Percentiles rank a stretch among this genome's conserved stretches.
Conservation (phyloP, 2,329 filamentous ascomycete genomes). For the Ceratocystis diversiconidia region DNA sequence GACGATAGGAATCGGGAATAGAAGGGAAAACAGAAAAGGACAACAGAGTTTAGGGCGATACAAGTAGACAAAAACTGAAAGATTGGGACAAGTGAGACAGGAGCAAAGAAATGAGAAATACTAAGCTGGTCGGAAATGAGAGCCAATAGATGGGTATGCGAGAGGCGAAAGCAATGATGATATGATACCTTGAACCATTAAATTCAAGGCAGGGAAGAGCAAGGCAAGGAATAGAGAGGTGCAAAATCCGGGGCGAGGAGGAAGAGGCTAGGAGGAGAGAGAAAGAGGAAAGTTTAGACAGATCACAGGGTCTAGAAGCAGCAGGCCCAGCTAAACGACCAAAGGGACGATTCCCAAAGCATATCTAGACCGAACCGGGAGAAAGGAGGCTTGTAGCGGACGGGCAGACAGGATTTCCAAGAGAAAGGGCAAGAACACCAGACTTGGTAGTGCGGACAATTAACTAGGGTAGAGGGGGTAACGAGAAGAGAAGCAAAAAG, state of each 20-base stretch:
- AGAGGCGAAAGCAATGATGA: too few relatives aligned
- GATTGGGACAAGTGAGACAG: not conserved
- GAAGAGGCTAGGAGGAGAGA: conserved; percentile 3
- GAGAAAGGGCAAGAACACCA: not conserved
- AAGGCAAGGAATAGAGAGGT: not conserved
- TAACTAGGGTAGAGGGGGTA: not conserved
- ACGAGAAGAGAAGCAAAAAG: not conserved
- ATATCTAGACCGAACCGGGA: not conserved
- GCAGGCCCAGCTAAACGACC: not conserved
- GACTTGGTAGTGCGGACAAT: not conserved
- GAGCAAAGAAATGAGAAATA: conserved; percentile 6
- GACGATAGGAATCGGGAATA: not conserved
- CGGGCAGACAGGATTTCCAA: not conserved
- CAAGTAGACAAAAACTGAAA: not conserved
- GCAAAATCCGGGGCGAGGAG: not conserved
- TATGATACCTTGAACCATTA: not conserved
- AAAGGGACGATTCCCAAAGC: not conserved
- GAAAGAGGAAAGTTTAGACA: conserved; percentile 4
- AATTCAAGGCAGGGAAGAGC: not conserved
- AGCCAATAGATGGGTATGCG: not conserved
- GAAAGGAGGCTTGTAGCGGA: not conserved
- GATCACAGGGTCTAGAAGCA: conserved; percentile 5
- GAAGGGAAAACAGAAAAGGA: not conserved
- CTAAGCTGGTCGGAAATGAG: not conserved
- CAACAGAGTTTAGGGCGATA: not conserved